Percentiles rank a stretch among this genome's conserved stretches.
Conservation (phyloP, 164 flowering plant genomes). For the Nymphaea colorata region DNA sequence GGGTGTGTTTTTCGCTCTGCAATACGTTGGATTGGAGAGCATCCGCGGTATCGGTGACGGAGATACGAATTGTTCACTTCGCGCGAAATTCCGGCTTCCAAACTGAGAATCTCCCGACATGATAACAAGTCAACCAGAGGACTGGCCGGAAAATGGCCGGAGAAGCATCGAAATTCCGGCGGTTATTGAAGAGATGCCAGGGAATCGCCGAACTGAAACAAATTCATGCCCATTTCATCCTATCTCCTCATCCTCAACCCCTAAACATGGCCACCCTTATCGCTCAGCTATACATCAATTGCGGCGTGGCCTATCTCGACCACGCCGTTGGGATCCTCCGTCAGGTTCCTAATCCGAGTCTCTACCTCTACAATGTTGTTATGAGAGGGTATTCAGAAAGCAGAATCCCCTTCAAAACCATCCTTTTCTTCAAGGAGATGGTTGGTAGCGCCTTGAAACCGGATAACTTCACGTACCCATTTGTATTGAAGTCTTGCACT, state of each 20-base stretch:
- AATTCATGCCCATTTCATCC: not conserved
- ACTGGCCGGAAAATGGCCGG: not conserved
- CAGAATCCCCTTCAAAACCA: slow-evolving; percentile 6
- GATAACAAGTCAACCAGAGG: not conserved
- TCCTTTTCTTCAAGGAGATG: slow-evolving; percentile 11
- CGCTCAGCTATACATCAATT: not conserved
- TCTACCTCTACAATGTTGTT: slow-evolving; percentile 9
- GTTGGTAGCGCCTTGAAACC: slow-evolving; percentile 30
- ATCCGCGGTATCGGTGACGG: no score
- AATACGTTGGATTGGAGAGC: no score
- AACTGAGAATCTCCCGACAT: not conserved
- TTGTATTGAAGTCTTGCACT: slow-evolving; percentile 31
- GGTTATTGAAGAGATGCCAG: not conserved
- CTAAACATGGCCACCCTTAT: not conserved
- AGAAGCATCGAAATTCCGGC: not conserved
- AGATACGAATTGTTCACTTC: no score
- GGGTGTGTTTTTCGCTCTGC: no score
- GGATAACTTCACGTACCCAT: slow-evolving; percentile 52
- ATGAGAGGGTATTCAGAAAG: slow-evolving; percentile 9
- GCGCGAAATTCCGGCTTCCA: not conserved
- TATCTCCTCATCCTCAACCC: not conserved
- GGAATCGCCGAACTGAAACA: not conserved
- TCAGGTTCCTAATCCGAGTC: not conserved
- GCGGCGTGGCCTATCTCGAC: not conserved
- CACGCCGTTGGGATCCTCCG: not conserved